A percentile compares a stretch with the other conserved stretches of the same genome.
Evolutionary conservation across 768 basidiomycete genomes (phyloP).

Genomic region (Kwoniella shandongensis): DNA sequence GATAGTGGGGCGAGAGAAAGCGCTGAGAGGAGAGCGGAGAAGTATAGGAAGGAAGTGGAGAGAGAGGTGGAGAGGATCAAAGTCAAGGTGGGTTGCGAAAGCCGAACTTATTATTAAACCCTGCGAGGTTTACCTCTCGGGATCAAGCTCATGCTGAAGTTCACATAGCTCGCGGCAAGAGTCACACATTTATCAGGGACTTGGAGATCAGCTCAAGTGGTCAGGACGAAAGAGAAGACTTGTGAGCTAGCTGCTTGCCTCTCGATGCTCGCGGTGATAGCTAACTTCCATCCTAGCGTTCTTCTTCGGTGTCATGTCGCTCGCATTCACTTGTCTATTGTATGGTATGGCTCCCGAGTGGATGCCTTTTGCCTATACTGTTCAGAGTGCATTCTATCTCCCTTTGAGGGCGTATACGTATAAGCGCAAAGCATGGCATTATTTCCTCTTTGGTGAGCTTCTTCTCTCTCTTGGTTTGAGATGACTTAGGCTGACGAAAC

Average conservation of each 20-base stretch:
- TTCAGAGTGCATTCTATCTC: conserved; percentile 73
- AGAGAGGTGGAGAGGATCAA: conserved; percentile 83
- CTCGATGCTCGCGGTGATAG: too few relatives aligned
- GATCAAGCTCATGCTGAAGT: conserved; percentile 73
- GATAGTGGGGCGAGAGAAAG: conserved; percentile 11
- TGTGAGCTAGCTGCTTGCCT: too few relatives aligned
- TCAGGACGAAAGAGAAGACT: conserved; percentile 53
- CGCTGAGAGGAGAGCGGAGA: conserved; percentile 59
- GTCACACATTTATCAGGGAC: conserved; percentile 73
- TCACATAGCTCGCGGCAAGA: conserved; percentile 68
- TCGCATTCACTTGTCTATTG: conserved; percentile 78
- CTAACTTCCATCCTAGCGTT: conserved; percentile 61
- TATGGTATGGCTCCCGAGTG: conserved; percentile 88
- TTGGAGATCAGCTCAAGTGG: conserved; percentile 79
- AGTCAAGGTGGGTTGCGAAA: conserved; percentile 62
- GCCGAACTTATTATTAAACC: not conserved
- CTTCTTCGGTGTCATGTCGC: conserved; percentile 87
- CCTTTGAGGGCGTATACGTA: conserved; percentile 80
- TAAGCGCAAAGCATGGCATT: conserved; percentile 91
- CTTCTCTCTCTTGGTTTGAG: not conserved
- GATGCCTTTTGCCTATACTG: conserved; percentile 83
- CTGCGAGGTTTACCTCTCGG: not conserved
- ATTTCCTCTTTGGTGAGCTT: conserved; percentile 68
- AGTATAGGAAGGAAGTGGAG: conserved; percentile 74
- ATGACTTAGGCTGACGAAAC: conserved; percentile 10